phyloP scores from a whole-genome alignment of 495 filamentous ascomycete species.

The Xylaria bambusicola region DNA sequence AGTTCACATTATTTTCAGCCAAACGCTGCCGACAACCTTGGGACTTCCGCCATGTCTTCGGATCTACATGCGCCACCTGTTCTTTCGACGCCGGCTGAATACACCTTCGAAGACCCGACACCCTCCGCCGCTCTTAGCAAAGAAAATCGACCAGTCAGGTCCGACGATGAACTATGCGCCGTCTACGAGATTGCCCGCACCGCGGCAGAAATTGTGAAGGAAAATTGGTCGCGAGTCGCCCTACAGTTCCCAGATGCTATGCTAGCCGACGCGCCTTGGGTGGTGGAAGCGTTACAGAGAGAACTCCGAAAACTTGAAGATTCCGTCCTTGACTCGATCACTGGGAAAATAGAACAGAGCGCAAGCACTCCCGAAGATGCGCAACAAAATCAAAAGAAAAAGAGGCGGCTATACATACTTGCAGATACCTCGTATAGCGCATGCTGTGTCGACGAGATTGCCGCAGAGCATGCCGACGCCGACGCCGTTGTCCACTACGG shows the following conservation, averaged over 20 bases:
- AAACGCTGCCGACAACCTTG: not conserved
- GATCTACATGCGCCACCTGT: conserved; percentile 61
- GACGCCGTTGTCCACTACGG: conserved; percentile 96
- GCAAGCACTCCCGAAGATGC: conserved; percentile 10
- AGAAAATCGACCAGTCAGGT: conserved; percentile 42
- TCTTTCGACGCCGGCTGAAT: conserved; percentile 84
- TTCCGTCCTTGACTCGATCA: conserved; percentile 12
- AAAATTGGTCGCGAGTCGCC: conserved; percentile 74
- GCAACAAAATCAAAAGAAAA: conserved; percentile 9
- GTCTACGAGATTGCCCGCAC: conserved; percentile 89
- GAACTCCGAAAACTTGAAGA: conserved; percentile 52
- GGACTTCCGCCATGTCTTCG: conserved; percentile 30
- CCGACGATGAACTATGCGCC: conserved; percentile 70
- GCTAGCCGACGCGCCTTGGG: conserved; percentile 79
- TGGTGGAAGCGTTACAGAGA: conserved; percentile 66
- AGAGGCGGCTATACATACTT: conserved; percentile 72
- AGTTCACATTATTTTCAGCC: not conserved
- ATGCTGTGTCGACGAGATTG: conserved; percentile 97
- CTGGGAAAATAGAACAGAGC: not conserved
- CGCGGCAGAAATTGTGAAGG: conserved; percentile 67
- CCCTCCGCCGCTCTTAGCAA: conserved; percentile 35
- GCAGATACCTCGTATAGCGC: conserved; percentile 96
- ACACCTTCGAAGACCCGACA: conserved; percentile 68
- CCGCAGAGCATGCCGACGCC: conserved; percentile 89
- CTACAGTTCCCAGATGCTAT: conserved; percentile 94